phyloP scores from a whole-genome alignment of 139 green algal genomes.

The Astrephomene gubernaculifera region DNA sequence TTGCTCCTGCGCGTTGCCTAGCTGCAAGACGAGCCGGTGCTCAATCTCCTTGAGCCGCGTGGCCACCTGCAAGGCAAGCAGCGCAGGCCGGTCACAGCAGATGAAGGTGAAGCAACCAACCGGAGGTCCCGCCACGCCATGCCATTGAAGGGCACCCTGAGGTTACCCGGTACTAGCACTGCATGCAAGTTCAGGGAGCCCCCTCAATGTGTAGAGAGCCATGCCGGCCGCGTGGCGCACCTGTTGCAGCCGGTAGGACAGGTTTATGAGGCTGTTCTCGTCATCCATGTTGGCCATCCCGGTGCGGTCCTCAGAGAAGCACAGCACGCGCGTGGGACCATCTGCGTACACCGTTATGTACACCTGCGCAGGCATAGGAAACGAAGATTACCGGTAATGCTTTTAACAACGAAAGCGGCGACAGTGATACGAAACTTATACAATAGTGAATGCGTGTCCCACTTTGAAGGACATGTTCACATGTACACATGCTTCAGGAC shows the following conservation, averaged over 20 bases:
- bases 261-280: conserved; percentile 70
- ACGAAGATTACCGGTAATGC: no score
- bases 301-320: conserved; percentile 78
- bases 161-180: no score
- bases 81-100: no score
- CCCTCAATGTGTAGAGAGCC: no score
- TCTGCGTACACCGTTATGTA: conserved; percentile 89
- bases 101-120: no score
- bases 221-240: no score
- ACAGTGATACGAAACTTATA: neutral
- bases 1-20: conserved; percentile 7
- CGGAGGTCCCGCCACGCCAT: no score
- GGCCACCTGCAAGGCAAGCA: conserved; percentile 51
- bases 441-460: no score
- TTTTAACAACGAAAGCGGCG: neutral
- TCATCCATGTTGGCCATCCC: conserved; percentile 60
- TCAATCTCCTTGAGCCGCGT: conserved; percentile 53
- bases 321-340: conserved; percentile 88
- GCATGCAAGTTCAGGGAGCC: no score
- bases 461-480: no score
- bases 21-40: conserved; percentile 42
- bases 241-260: conserved; percentile 51
- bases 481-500: no score
- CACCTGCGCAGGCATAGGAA: conserved; percentile 59
- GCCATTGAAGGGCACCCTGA: no score